Conservation (phyloP, 2,329 filamentous ascomycete genomes). For the Nemania abortiva region DNA sequence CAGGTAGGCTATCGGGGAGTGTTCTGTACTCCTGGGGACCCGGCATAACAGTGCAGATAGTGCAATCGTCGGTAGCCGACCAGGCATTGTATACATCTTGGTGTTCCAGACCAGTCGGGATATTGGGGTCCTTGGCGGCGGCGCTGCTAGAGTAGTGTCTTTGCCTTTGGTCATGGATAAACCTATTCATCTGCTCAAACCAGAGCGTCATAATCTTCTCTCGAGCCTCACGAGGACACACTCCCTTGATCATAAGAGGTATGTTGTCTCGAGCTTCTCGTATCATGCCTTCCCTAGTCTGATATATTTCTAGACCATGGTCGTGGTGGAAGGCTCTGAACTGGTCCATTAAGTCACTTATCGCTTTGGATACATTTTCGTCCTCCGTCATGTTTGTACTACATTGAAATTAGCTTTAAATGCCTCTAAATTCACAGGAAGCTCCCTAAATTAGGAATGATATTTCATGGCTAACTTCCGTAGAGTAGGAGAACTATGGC, state of each 20-base stretch:
- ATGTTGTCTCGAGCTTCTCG: not conserved
- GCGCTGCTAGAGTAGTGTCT: not conserved
- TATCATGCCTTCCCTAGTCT: not conserved
- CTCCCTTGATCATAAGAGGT: not conserved
- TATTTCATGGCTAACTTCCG: not conserved
- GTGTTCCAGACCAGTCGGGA: not conserved
- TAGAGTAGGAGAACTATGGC: not conserved
- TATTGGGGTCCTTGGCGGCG: not conserved
- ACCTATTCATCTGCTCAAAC: not conserved
- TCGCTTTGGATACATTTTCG: not conserved
- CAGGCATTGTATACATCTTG: not conserved
- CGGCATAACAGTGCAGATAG: not conserved
- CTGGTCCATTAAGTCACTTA: not conserved
- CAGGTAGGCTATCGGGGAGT: not conserved
- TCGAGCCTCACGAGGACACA: not conserved
- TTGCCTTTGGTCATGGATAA: not conserved
- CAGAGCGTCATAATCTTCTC: not conserved
- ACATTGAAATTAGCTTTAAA: not conserved
- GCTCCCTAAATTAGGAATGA: not conserved
- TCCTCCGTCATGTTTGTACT: not conserved
- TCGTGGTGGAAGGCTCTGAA: conserved; percentile 8
- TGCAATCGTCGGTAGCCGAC: conserved; percentile 15
- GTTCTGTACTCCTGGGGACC: not conserved
- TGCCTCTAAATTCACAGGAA: too few species aligned
- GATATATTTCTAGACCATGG: conserved; percentile 8